Conservation (phyloP, 768 basidiomycete genomes). For the Trametes punicea region DNA sequence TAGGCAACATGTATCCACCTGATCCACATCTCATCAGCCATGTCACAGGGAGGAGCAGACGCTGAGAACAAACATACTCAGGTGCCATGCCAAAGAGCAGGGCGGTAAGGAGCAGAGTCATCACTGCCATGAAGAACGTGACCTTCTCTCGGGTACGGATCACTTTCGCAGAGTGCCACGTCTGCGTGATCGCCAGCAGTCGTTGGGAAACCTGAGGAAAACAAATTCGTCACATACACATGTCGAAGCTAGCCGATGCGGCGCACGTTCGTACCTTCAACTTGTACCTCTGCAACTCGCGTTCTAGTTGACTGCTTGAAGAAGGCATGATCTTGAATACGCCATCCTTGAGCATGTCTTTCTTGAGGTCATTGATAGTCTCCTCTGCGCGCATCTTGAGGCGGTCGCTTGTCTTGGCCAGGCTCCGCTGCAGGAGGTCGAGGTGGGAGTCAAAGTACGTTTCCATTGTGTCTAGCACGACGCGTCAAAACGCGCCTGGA, state of each 20-base stretch:
- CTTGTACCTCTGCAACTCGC: constrained; percentile 83
- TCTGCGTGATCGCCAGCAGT: constrained; percentile 68
- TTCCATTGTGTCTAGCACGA: constrained; percentile 76
- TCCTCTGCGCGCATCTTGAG: constrained; percentile 82
- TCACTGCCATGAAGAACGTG: constrained; percentile 92
- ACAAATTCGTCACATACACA: not conserved
- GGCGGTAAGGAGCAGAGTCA: constrained; percentile 80
- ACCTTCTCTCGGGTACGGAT: constrained; percentile 80
- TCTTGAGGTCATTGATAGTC: constrained; percentile 52
- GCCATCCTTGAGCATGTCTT: constrained; percentile 23
- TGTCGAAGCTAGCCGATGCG: not conserved
- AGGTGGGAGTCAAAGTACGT: constrained; percentile 93
- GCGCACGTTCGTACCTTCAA: constrained; percentile 50
- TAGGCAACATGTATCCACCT: constrained; percentile 91
- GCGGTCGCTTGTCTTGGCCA: constrained; percentile 83
- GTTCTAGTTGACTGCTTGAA: constrained; percentile 70
- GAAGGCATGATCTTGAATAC: constrained; percentile 60
- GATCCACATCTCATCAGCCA: not conserved
- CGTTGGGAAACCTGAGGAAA: constrained; percentile 68
- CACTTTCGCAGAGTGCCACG: constrained; percentile 93
- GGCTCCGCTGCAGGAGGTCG: constrained; percentile 75
- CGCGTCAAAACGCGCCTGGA: constrained; percentile 7
- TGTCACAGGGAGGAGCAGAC: not conserved
- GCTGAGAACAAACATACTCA: constrained; percentile 50
- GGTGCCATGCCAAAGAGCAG: constrained; percentile 87